Evolutionary conservation across 345 rosid genomes (phyloP).

Genomic region (Rhizophora apiculata): DNA sequence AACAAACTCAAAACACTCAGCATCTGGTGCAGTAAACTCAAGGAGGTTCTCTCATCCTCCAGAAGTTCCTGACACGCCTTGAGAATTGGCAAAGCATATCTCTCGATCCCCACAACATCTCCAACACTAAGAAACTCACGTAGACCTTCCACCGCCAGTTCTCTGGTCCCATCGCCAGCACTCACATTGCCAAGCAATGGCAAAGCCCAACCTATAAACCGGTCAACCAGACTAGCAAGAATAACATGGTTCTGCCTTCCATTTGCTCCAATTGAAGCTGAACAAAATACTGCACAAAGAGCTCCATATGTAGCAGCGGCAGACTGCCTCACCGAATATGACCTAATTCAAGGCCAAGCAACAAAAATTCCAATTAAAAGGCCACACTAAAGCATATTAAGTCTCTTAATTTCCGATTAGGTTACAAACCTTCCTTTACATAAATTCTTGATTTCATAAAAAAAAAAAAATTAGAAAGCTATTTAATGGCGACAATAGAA

Average conservation of each 20-base stretch:
- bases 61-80: slow-evolving; percentile 80
- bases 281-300: slow-evolving; percentile 67
- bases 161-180: slow-evolving; percentile 66
- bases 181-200: slow-evolving; percentile 67
- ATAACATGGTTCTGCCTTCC: slow-evolving; percentile 78
- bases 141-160: slow-evolving; percentile 66
- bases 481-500: no score
- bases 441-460: no score
- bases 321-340: slow-evolving; percentile 65
- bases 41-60: slow-evolving; percentile 92
- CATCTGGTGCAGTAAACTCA: slow-evolving; percentile 59
- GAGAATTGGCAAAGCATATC: slow-evolving; percentile 73
- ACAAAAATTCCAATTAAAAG: no score
- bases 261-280: slow-evolving; percentile 62
- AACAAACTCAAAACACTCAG: slow-evolving; percentile 64
- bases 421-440: no score
- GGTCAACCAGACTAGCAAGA: slow-evolving; percentile 68
- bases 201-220: slow-evolving; percentile 78
- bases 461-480: no score
- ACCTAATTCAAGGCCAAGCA: slow-evolving; percentile 39
- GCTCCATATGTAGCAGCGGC: slow-evolving; percentile 71
- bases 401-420: no score
- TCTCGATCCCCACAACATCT: slow-evolving; percentile 67
- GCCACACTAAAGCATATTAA: no score
- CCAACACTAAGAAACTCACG: slow-evolving; percentile 77